phyloP scores from a whole-genome alignment of 1,139 yeast genomes.

The Yamadazyma taylorii region DNA sequence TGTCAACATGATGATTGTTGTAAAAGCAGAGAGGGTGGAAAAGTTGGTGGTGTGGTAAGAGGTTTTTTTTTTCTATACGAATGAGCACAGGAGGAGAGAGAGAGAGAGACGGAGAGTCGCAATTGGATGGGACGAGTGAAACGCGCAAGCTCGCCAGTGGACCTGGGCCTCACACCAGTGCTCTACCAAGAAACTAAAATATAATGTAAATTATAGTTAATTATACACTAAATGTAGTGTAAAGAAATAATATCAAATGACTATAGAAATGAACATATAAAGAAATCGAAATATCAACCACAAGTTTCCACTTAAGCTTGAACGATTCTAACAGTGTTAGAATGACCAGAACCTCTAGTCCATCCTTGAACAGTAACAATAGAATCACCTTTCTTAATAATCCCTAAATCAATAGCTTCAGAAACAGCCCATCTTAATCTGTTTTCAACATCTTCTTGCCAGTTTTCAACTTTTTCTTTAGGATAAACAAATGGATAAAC shows the following conservation, averaged over 20 bases:
- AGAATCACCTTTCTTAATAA: conserved; percentile 83
- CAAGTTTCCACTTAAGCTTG: conserved; percentile 51
- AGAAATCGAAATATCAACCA: neutral
- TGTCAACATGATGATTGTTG: too few relatives aligned
- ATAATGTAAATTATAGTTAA: too few relatives aligned
- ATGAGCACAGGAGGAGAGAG: too few relatives aligned
- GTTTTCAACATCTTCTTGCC: conserved; percentile 96
- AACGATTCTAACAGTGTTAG: conserved; percentile 89
- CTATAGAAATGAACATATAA: conserved; percentile 1
- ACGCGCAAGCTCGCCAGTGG: too few relatives aligned
- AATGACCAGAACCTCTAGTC: conserved; percentile 98
- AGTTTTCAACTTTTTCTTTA: conserved; percentile 67
- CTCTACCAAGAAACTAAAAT: too few relatives aligned
- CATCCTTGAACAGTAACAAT: conserved; percentile 97
- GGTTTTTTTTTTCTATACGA: too few relatives aligned
- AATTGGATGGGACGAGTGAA: too few relatives aligned
- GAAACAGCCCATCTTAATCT: conserved; percentile 94
- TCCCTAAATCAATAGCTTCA: conserved; percentile 85
- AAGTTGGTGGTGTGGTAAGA: too few relatives aligned
- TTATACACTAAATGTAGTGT: too few relatives aligned
- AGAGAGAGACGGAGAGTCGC: too few relatives aligned
- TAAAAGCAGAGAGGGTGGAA: too few relatives aligned
- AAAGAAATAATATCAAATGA: neutral
- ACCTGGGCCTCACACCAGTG: too few relatives aligned
- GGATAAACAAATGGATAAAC: conserved; percentile 93